phyloP scores from a whole-genome alignment of 441 rosid genomes.

The Populus hybrid region DNA sequence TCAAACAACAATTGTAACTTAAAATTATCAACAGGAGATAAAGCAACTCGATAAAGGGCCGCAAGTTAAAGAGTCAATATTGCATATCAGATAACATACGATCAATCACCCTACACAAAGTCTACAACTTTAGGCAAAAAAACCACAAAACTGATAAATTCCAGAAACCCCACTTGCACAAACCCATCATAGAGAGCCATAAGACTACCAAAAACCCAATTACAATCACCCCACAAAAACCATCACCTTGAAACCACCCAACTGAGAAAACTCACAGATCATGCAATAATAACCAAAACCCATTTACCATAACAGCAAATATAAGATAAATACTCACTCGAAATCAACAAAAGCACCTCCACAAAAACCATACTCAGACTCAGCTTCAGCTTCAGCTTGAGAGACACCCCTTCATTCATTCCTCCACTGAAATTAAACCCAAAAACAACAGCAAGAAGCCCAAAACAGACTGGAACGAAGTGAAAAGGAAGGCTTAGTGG shows the following conservation, averaged over 20 bases:
- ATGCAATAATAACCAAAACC: constrained; percentile 25
- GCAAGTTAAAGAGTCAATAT: constrained; percentile 10
- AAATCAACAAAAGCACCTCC: constrained; percentile 34
- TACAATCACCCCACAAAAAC: background rate
- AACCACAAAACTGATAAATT: background rate
- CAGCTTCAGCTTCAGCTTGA: constrained; percentile 23
- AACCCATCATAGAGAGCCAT: background rate
- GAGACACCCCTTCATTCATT: constrained; percentile 41
- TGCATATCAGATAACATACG: background rate
- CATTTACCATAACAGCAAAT: constrained; percentile 7
- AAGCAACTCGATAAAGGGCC: constrained; percentile 8
- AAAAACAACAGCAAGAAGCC: constrained; percentile 14
- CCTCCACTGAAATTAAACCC: constrained; percentile 19
- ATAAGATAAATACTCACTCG: constrained; percentile 38
- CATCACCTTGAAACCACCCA: constrained; percentile 17
- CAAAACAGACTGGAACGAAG: background rate
- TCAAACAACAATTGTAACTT: background rate
- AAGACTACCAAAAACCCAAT: constrained; percentile 6
- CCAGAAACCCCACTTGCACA: background rate
- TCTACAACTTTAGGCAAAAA: too few relatives aligned
- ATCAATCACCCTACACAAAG: too few relatives aligned
- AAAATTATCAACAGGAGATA: background rate
- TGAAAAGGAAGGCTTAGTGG: background rate
- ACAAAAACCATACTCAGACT: constrained; percentile 25
- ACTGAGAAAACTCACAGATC: constrained; percentile 27